phyloP scores from a whole-genome alignment of 208 protist species.

The Naegleria gruberi region DNA sequence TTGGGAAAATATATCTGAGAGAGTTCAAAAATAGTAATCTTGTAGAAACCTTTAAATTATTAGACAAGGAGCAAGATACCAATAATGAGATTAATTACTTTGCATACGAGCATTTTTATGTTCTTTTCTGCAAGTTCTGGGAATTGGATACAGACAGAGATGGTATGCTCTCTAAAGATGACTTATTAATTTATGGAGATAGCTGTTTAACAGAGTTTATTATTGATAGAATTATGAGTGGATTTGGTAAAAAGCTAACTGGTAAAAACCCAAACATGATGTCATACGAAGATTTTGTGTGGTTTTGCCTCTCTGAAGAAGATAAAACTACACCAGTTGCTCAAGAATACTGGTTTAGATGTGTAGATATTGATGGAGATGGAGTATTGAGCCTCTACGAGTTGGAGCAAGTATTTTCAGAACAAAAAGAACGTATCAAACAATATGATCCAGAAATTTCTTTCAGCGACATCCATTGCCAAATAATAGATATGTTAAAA shows the following conservation, averaged over 20 bases:
- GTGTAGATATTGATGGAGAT: slow-evolving; percentile 84
- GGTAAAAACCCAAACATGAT: slow-evolving; percentile 54
- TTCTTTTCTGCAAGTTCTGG: slow-evolving; percentile 97
- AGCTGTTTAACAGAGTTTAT: slow-evolving; percentile 65
- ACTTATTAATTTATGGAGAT: slow-evolving; percentile 72
- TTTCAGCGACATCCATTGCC: slow-evolving; percentile 79
- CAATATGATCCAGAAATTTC: slow-evolving; percentile 47
- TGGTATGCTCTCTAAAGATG: slow-evolving; percentile 65
- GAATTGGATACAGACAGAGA: slow-evolving; percentile 91
- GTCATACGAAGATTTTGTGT: slow-evolving; percentile 88
- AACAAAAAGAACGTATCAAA: slow-evolving; percentile 65
- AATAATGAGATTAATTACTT: slow-evolving; percentile 77
- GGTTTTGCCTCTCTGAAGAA: slow-evolving; percentile 88
- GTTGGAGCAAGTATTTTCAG: slow-evolving; percentile 77
- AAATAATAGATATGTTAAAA: slow-evolving; percentile 47
- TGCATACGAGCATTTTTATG: slow-evolving; percentile 98
- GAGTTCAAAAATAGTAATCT: slow-evolving; percentile 65
- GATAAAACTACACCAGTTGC: slow-evolving; percentile 78
- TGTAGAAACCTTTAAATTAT: slow-evolving; percentile 60
- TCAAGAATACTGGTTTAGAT: slow-evolving; percentile 88
- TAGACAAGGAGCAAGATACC: slow-evolving; percentile 72
- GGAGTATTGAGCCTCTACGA: slow-evolving; percentile 82
- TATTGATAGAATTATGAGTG: slow-evolving; percentile 63
- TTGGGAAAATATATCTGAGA: slow-evolving; percentile 60
- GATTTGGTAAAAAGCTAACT: slow-evolving; percentile 45